Evolutionary conservation across 768 basidiomycete species (phyloP).

Genomic region (Tubosaeta brunneosetosa): DNA sequence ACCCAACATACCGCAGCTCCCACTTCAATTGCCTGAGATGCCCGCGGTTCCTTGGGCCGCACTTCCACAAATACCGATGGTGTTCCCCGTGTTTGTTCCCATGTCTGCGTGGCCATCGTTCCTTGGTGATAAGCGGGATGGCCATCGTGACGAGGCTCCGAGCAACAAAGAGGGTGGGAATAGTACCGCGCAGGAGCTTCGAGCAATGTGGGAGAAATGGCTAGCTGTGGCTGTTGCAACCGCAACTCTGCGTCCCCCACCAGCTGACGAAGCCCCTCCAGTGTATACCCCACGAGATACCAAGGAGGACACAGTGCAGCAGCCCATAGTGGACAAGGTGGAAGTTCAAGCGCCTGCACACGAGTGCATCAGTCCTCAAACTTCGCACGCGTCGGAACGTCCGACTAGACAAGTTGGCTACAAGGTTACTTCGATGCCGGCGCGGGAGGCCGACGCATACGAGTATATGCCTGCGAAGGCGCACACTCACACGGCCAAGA

Average conservation of each 20-base stretch:
- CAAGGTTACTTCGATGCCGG: constrained; percentile 44
- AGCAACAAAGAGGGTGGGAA: constrained; percentile 35
- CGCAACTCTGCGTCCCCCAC: constrained; percentile 39
- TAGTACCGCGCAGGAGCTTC: constrained; percentile 58
- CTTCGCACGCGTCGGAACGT: constrained; percentile 28
- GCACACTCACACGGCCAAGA: constrained; percentile 47
- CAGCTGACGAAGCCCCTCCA: constrained; percentile 58
- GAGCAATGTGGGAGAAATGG: constrained; percentile 75
- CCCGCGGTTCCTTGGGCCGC: constrained; percentile 59
- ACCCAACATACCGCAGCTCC: constrained; percentile 45
- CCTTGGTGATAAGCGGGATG: constrained; percentile 47
- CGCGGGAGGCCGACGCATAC: constrained; percentile 66
- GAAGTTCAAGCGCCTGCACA: constrained; percentile 2
- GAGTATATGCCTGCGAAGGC: constrained; percentile 53
- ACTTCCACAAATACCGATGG: constrained; percentile 65
- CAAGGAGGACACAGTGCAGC: constrained; percentile 12
- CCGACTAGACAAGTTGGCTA: constrained; percentile 45
- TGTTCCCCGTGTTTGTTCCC: constrained; percentile 77
- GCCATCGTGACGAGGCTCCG: constrained; percentile 20
- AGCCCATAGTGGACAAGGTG: neutral
- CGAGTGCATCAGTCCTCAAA: constrained; percentile 17
- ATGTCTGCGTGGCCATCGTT: constrained; percentile 62
- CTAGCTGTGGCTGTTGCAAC: constrained; percentile 50
- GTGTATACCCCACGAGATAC: constrained; percentile 65
- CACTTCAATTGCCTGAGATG: constrained; percentile 59